These are phyloP conservation scores for Shiraia bambusicola DNA, from an alignment of 2,329 filamentous ascomycete species.

Conservation along the genomic window DNA sequence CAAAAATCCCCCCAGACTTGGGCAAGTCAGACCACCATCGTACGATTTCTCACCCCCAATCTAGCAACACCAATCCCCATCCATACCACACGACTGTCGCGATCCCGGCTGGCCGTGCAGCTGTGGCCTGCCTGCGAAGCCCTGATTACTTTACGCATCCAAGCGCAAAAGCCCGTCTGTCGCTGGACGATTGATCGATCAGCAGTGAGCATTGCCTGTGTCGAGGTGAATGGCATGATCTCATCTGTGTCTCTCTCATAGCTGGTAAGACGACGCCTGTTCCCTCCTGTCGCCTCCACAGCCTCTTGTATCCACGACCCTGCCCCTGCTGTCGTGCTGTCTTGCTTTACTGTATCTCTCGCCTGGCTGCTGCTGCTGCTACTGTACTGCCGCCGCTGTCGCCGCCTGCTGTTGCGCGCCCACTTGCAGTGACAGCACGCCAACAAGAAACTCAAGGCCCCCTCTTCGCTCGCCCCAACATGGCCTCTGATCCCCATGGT, in stretches of 20 bases:
- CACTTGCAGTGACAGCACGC: slow-evolving; percentile 3
- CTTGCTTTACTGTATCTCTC: not conserved
- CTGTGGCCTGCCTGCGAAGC: not conserved
- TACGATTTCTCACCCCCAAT: not conserved
- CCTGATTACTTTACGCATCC: no score
- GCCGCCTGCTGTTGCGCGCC: slow-evolving; percentile 2
- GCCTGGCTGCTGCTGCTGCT: slow-evolving; percentile 4
- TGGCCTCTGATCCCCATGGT: slow-evolving; percentile 30
- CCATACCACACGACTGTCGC: not conserved
- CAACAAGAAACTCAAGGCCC: not conserved
- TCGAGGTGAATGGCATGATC: slow-evolving; percentile 16
- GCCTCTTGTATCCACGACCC: not conserved
- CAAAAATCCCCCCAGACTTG: not conserved
- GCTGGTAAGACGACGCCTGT: slow-evolving; percentile 17
- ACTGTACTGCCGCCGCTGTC: slow-evolving; percentile 1
- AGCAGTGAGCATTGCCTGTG: not conserved
- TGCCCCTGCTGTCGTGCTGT: not conserved
- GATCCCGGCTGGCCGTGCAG: not conserved
- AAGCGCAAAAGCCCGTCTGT: no score
- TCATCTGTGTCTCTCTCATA: slow-evolving; percentile 3
- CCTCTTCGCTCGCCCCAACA: slow-evolving; percentile 4
- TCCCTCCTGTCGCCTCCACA: slow-evolving; percentile 1
- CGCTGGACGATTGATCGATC: not conserved
- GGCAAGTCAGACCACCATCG: not conserved
- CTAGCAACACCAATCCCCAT: not conserved